Evolutionary conservation across 2,329 filamentous ascomycete genomes (phyloP), one percentile per base, ranked within the genome.

Genomic region (Passalora sequoiae): DNA sequence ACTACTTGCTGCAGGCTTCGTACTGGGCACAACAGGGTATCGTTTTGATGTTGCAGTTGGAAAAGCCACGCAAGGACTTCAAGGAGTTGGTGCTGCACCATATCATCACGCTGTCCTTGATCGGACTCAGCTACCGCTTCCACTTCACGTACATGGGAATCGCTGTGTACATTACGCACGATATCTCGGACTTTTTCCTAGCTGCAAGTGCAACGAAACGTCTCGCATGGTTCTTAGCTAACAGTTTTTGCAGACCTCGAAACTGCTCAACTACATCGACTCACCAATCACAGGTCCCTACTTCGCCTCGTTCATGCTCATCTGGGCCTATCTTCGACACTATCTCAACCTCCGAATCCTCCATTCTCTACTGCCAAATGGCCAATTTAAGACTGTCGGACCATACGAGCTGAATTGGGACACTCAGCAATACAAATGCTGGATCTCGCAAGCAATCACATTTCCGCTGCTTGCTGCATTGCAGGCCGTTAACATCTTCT

Each of bases 1-100:
- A 96, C 71, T 97, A 97, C 66, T 75, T 97, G 51, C 85, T 96
- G 59, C 83, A 97, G 69, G 91, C 88, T 31, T 86, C 85, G 54
- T 97, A 95, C 75, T 97, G 91, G 91, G 81, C 86, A 3, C 89
- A 96, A 73, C 89, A 96, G 71, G 86, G 84, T 38, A 85, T 97
- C 55, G 89, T 96, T 13, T 72, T 96, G 48, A 60, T 94, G 46
- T 72, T 96, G 40, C 86, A 86, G 65, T 77, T 95, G 66, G 89
- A 97, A 74, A 94, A 94, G 74, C 89, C 86, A 20, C 75, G 89
- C 48, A 96, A 95, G 72, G 89, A 97, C 67, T 96, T 91, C 69
- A 89, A 87, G 69, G 89, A 96, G 72, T 77, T 96, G 41, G 86
- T 95, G 38, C 80, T 83, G 42, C 89, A 97, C 66, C 89, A 97